Conservation (phyloP, 2,329 filamentous ascomycete species). For the Claviceps fusiformis region DNA sequence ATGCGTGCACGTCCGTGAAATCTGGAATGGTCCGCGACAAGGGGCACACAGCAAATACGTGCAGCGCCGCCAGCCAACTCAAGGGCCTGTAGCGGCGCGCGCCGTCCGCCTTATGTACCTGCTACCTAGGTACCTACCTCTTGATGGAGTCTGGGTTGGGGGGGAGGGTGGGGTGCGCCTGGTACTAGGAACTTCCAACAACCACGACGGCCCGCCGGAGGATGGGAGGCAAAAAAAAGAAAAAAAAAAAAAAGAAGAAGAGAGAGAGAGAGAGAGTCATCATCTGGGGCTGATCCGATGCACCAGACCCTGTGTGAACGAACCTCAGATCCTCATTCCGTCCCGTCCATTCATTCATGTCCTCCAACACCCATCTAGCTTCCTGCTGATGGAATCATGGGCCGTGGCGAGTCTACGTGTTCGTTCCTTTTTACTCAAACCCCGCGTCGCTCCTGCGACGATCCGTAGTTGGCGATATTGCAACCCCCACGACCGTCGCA, state of each 20-base stretch:
- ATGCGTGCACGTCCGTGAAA: too few species aligned
- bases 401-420: slow-evolving; percentile 1
- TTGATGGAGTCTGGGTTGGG: too few species aligned
- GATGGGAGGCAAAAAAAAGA: not conserved
- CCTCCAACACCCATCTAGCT: not conserved
- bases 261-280: too few species aligned
- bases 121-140: too few species aligned
- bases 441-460: not conserved
- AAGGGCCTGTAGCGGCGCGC: too few species aligned
- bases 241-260: not conserved
- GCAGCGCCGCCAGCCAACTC: too few species aligned
- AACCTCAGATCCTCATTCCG: not conserved
- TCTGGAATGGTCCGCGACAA: too few species aligned
- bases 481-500: not conserved
- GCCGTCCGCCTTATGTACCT: too few species aligned
- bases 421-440: not conserved
- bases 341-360: not conserved
- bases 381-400: slow-evolving; percentile 6
- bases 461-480: not conserved
- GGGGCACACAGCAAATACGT: too few species aligned
- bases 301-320: not conserved
- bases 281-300: not conserved
- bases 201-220: too few species aligned
- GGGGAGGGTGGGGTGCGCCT: too few species aligned
- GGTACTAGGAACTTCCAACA: too few species aligned